Evolutionary conservation across 108 stramenopile genomes (phyloP).

Genomic region (Schizochytrium sp.): DNA sequence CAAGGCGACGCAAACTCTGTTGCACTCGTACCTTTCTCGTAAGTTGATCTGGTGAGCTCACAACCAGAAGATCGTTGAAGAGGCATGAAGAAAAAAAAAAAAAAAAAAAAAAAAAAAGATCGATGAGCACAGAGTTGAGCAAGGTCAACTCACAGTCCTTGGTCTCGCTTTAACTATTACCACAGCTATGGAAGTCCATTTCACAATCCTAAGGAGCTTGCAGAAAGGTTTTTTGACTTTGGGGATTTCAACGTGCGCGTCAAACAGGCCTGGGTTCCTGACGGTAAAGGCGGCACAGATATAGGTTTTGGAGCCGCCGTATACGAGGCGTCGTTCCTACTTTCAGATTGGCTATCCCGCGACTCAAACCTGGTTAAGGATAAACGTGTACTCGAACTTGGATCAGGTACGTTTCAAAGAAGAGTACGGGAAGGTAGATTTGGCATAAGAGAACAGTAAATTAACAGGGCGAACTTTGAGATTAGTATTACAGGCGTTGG

Average conservation of each 20-base stretch:
- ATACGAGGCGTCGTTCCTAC: conserved; percentile 62
- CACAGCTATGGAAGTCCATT: conserved; percentile 24
- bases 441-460: too few relatives aligned
- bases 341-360: conserved; percentile 52
- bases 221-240: conserved; percentile 40
- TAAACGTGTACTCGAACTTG: conserved; percentile 54
- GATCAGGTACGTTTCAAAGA: background rate
- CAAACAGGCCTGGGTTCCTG: conserved; percentile 59
- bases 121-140: too few relatives aligned
- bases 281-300: conserved; percentile 69
- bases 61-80: background rate
- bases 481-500: background rate
- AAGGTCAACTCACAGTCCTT: too few relatives aligned
- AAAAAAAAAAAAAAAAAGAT: too few relatives aligned
- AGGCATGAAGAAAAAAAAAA: too few relatives aligned
- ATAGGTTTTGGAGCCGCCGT: conserved; percentile 68
- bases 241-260: conserved; percentile 40
- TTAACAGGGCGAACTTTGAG: too few relatives aligned
- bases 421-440: too few relatives aligned
- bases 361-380: background rate
- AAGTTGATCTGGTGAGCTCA: background rate
- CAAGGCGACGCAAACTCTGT: background rate
- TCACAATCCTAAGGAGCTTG: conserved; percentile 6
- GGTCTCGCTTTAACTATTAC: background rate
- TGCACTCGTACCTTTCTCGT: conserved; percentile 30